Evolutionary conservation across 768 basidiomycete species (phyloP).

Genomic region (Suillus tomentosus): DNA sequence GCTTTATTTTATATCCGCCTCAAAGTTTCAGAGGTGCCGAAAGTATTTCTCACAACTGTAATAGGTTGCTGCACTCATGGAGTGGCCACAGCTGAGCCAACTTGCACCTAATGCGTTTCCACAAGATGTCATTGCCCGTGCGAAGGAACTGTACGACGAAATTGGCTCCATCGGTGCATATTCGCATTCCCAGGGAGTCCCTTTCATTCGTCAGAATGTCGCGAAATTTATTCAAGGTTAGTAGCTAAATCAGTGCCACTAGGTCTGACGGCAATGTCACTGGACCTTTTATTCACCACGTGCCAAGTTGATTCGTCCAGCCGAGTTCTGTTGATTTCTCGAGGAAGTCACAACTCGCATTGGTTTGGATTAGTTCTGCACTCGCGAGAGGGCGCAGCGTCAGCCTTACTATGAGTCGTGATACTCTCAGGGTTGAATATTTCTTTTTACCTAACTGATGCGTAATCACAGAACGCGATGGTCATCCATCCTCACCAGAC

Average conservation of each 20-base stretch:
- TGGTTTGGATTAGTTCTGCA: background rate
- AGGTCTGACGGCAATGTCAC: background rate
- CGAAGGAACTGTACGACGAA: constrained; percentile 75
- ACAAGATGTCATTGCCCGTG: constrained; percentile 79
- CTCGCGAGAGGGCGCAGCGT: background rate
- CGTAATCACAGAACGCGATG: constrained; percentile 73
- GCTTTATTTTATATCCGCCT: constrained; percentile 20
- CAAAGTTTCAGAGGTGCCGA: background rate
- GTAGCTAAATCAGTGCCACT: constrained; percentile 21
- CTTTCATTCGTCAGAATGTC: constrained; percentile 83
- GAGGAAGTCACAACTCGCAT: background rate
- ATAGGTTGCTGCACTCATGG: constrained; percentile 87
- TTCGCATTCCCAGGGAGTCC: constrained; percentile 92
- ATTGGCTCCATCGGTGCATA: constrained; percentile 96
- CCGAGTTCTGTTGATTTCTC: background rate
- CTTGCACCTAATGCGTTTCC: constrained; percentile 83
- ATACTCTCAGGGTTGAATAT: background rate
- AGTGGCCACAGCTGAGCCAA: constrained; percentile 84
- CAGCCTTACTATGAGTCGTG: background rate
- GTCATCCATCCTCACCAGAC: constrained; percentile 77
- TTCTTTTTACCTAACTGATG: background rate
- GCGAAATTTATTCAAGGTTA: constrained; percentile 87
- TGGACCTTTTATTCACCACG: background rate
- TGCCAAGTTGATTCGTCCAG: background rate
- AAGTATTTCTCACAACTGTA: constrained; percentile 13